Evolutionary conservation across 345 rosid species (phyloP), one percentile per base, ranked within the genome.

Genomic region (Stellera chamaejasme): DNA sequence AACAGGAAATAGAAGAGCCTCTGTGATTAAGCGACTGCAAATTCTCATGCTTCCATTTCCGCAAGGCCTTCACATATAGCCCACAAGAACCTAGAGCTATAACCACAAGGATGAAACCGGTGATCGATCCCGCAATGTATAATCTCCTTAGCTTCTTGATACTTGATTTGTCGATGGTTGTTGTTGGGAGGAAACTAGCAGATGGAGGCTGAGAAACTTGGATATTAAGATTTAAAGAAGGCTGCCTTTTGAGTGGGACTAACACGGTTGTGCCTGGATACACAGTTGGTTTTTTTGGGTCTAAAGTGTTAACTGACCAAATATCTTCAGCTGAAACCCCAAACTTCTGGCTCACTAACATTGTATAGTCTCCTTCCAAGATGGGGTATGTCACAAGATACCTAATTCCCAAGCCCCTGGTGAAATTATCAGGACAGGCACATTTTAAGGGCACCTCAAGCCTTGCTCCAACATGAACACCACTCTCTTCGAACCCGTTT

Each of bases 301-400:
- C 56, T 12, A 84, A 43, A 47, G 42, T 19, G 41, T 81, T 84
- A 43, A 69, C 81, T 16, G 49, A 66, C 66, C 56, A 75, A 23
- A 81, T 32, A 46, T 75, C 81, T 44, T 50, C 58, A 13, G 26
- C 10, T 0, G 74, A 66, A 45, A 75, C 60, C 5, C 66, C 66
- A 32, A 77, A 81, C 50, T 73, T 78, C 59, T 59, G 0, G 11
- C 75, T 63, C 3, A 84, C 2, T 19, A 52, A 45, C 10, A 3
- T 13, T 10, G 27, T 45, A 10, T 12, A 14, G 48, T 84, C 87
- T 43, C 78, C 78, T 74, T 71, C 74, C 10, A 72, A 47, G 41
- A 81, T 36, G 27, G 87, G 81, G 61, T 79, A 84, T 15, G 84
- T 84, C 11, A 77, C 66, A 2, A 81, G 71, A 56, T 65, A 79